A percentile compares a stretch with the other conserved stretches of the same genome.
These are phyloP conservation scores for Camelina hispida DNA, from an alignment of 345 rosid species.

Conservation along the genomic window DNA sequence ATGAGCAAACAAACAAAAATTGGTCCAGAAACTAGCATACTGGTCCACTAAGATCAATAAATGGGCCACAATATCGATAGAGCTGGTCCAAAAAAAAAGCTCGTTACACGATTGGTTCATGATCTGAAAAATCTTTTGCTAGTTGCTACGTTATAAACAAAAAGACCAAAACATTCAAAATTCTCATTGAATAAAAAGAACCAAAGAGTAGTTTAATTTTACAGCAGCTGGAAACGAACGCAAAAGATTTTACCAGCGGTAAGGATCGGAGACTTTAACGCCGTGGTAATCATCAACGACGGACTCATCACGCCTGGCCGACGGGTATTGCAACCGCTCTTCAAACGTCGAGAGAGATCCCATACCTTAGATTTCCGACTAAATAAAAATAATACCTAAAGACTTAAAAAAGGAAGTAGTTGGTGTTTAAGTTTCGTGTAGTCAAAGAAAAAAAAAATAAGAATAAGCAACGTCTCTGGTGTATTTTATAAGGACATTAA, in stretches of 20 bases:
- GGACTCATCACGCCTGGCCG: constrained; percentile 71
- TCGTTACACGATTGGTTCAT: no score
- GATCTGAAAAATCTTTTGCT: not conserved
- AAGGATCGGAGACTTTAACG: constrained; percentile 75
- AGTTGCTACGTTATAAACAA: not conserved
- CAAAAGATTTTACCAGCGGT: constrained; percentile 69
- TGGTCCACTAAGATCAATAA: constrained; percentile 32
- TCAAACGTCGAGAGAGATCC: constrained; percentile 58
- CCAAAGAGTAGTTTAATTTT: not conserved
- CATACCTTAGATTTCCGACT: constrained; percentile 47
- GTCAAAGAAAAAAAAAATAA: not conserved
- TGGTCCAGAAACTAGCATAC: constrained; percentile 26
- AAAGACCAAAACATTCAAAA: constrained; percentile 13
- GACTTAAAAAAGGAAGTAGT: not conserved
- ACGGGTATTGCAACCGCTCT: constrained; percentile 57
- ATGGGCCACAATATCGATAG: constrained; percentile 10
- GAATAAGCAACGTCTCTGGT: not conserved
- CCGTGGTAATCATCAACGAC: constrained; percentile 82
- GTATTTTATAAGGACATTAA: constrained; percentile 18
- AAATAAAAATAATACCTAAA: no score
- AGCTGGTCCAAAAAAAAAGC: constrained; percentile 37
- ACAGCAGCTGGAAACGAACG: constrained; percentile 3
- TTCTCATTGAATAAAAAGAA: not conserved
- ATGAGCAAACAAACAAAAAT: constrained; percentile 26
- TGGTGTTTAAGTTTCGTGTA: constrained; percentile 26